Conservation (phyloP, 2,329 filamentous ascomycete genomes). For the Beauveria bassiana region DNA sequence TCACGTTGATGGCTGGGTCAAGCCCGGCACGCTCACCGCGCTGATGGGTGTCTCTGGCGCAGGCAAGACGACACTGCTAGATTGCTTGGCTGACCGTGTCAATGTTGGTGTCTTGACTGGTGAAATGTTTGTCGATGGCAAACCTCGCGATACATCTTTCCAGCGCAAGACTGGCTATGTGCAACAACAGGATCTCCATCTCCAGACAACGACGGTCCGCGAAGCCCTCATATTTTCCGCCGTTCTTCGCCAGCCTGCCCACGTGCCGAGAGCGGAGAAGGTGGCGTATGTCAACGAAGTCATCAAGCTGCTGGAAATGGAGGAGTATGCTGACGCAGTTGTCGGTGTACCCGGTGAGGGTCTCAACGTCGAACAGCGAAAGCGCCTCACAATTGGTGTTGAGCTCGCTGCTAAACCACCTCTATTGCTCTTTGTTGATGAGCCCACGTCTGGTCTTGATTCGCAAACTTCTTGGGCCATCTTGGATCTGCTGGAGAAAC, state of each 20-base stretch:
- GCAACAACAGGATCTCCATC: slow-evolving; percentile 86
- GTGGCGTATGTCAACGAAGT: slow-evolving; percentile 82
- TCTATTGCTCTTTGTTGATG: slow-evolving; percentile 84
- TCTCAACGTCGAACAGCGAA: slow-evolving; percentile 62
- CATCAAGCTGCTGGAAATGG: slow-evolving; percentile 85
- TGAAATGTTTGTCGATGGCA: slow-evolving; percentile 63
- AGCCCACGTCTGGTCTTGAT: slow-evolving; percentile 90
- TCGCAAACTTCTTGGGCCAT: slow-evolving; percentile 93
- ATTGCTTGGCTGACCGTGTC: slow-evolving; percentile 76
- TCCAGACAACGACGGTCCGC: slow-evolving; percentile 76
- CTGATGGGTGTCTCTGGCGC: slow-evolving; percentile 89
- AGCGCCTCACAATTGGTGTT: slow-evolving; percentile 88
- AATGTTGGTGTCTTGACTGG: slow-evolving; percentile 85
- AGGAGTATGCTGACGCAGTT: slow-evolving; percentile 80
- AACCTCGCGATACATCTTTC: slow-evolving; percentile 69
- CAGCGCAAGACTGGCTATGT: slow-evolving; percentile 90
- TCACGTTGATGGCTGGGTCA: slow-evolving; percentile 86
- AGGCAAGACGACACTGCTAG: slow-evolving; percentile 87
- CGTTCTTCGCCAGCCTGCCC: slow-evolving; percentile 71
- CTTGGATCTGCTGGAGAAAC: slow-evolving; percentile 76
- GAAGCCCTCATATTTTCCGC: slow-evolving; percentile 85
- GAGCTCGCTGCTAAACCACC: slow-evolving; percentile 89
- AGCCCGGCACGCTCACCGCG: slow-evolving; percentile 82
- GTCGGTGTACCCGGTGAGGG: slow-evolving; percentile 88
- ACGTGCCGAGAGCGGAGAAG: slow-evolving; percentile 69